Percentiles rank a stretch among this genome's conserved stretches.
phyloP scores from a whole-genome alignment of 2,329 filamentous ascomycete genomes.

The Colletotrichum endophyticum region DNA sequence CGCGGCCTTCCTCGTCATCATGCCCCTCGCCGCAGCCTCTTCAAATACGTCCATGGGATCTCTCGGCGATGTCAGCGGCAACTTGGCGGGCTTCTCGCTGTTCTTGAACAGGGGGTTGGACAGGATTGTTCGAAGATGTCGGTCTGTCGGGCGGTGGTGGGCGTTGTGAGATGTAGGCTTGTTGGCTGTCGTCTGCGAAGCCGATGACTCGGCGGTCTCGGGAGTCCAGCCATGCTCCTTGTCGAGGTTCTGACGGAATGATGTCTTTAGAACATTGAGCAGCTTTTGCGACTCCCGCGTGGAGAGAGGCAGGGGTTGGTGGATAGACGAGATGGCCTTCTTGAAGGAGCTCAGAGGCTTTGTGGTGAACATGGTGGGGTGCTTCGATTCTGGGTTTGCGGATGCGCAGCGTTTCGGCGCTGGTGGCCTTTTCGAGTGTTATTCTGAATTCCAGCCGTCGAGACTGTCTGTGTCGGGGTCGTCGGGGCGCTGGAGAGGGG shows the following conservation, averaged over 20 bases:
- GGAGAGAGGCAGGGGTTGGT: slow-evolving; percentile 58
- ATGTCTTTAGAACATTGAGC: slow-evolving; percentile 59
- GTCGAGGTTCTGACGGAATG: slow-evolving; percentile 64
- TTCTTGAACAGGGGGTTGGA: slow-evolving; percentile 59
- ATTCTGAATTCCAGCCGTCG: background rate
- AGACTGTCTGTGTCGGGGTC: background rate
- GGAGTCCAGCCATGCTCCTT: slow-evolving; percentile 56
- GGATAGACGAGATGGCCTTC: slow-evolving; percentile 47
- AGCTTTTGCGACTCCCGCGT: slow-evolving; percentile 57
- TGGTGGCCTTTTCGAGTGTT: background rate
- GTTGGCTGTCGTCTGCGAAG: background rate
- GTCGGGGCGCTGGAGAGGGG: background rate
- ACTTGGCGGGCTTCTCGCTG: slow-evolving; percentile 29
- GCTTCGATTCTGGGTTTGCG: background rate
- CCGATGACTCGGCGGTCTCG: slow-evolving; percentile 27
- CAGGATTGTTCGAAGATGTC: slow-evolving; percentile 61
- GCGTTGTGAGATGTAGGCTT: slow-evolving; percentile 7
- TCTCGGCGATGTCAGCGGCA: slow-evolving; percentile 22
- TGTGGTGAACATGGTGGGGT: slow-evolving; percentile 36
- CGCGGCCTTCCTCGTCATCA: slow-evolving; percentile 60
- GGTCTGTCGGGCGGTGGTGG: slow-evolving; percentile 45
- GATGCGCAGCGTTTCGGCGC: background rate
- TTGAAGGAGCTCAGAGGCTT: slow-evolving; percentile 42
- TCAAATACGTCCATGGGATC: slow-evolving; percentile 62
- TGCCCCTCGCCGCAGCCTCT: slow-evolving; percentile 56